Conservation (phyloP, 306 rosid species). For the Begonia loranthoides region DNA sequence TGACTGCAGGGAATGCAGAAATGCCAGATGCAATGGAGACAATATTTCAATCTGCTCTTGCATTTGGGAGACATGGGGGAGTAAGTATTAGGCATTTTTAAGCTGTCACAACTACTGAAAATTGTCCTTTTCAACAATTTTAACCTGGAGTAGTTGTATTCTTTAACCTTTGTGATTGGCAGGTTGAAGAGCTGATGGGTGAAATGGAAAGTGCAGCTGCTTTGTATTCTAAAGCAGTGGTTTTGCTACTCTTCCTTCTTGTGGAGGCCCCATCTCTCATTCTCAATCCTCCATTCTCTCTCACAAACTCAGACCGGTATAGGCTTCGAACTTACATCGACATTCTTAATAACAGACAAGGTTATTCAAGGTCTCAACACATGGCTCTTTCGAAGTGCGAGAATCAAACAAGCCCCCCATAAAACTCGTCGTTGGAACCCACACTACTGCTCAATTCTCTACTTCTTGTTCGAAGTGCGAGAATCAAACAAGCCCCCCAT, state of each 20-base stretch:
- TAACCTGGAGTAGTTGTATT: too few species aligned
- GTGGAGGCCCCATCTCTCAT: constrained; percentile 91
- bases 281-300: constrained; percentile 81
- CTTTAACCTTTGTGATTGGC: constrained; percentile 10
- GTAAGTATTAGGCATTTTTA: constrained; percentile 39
- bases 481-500: constrained; percentile 37
- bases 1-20: constrained; percentile 64
- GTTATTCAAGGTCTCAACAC: constrained; percentile 66
- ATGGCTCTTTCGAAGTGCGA: constrained; percentile 48
- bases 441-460: too few species aligned
- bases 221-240: constrained; percentile 62
- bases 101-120: not conserved
- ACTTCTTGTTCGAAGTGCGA: constrained; percentile 50
- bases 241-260: constrained; percentile 57
- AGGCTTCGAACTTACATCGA: constrained; percentile 74
- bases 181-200: constrained; percentile 97
- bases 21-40: constrained; percentile 99
- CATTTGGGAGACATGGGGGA: constrained; percentile 81
- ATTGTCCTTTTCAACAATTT: too few species aligned
- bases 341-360: constrained; percentile 65
- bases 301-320: constrained; percentile 75
- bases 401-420: constrained; percentile 37
- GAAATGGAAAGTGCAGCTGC: constrained; percentile 61
- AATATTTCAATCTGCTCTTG: constrained; percentile 88
- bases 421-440: not conserved